Base-by-base conservation (phyloP, 2,329 filamentous ascomycete species). In the Diaporthe capsici region DNA sequence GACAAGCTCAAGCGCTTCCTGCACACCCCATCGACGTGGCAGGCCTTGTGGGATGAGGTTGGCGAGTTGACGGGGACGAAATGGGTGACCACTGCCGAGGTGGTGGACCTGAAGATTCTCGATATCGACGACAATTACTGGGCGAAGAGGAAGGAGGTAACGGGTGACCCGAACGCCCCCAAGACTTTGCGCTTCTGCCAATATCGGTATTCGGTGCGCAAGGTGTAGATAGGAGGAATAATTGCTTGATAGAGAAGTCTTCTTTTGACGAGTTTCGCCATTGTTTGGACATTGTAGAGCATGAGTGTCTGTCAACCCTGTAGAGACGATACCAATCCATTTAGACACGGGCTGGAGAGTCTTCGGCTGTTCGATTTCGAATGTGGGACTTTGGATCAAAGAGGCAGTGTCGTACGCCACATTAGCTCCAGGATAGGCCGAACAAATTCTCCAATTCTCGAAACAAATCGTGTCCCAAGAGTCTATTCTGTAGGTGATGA, bases 1-100 rank as follows among this genome's bases (percentile, higher is more conserved):
- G 72, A 74, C 20, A 78, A 79, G 25, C 63, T 79, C 67, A 80
- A 77, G 61, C 79, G 82, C 25, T 87, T 84, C 75, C 78, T 83
- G 3, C 86, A 88, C 80, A 84, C 86, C 71, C 79, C 81, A n/a
- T 78, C 78, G 34, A 85, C 83, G 22, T 86, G 86, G 83, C 84
- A 84, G 78, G 79, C 76, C 51, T 76, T 88, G 65, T 88, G 86
- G 86, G 80, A 85, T 63, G 81, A 85, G 61, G 84, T 87, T 42
- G 84, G 84, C 2, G 73, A 68, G 37, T 79, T 82, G 67, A 86
- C 85, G 1, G 82, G 81, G 4, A 86, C 84, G 1, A 68, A 73
- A 37, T 86, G 85, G 85, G 73, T 75, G 61, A 65, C 61, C 12
- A 70, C 44, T 20, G 72, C 57, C 4, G 42, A 72, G 63, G 4